phyloP scores from a whole-genome alignment of 2,329 filamentous ascomycete genomes.

The Claviceps cyperi region DNA sequence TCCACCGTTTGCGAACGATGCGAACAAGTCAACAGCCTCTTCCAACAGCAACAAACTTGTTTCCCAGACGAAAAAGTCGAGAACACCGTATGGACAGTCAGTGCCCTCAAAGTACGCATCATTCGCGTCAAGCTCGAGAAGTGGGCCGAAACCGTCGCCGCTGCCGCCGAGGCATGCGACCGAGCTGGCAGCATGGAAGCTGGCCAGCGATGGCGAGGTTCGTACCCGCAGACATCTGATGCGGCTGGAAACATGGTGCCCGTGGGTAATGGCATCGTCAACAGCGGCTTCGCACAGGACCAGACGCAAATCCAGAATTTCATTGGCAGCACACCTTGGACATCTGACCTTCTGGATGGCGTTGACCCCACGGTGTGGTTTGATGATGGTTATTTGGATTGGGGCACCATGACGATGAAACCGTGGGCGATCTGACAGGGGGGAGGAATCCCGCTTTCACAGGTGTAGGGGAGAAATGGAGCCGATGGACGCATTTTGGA shows the following conservation, averaged over 20 bases:
- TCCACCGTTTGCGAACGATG: constrained; percentile 26
- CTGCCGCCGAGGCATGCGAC: constrained; percentile 16
- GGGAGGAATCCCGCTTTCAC: constrained; percentile 8
- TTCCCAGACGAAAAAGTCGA: constrained; percentile 21
- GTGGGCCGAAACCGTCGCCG: constrained; percentile 31
- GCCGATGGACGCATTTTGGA: not conserved
- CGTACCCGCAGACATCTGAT: constrained; percentile 6
- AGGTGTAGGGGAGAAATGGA: not conserved
- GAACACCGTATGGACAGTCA: constrained; percentile 34
- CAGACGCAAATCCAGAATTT: constrained; percentile 13
- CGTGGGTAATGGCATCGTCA: not conserved
- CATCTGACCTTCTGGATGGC: constrained; percentile 17
- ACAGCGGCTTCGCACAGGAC: constrained; percentile 12
- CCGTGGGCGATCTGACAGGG: constrained; percentile 10
- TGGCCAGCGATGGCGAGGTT: constrained; percentile 6
- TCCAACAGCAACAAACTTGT: constrained; percentile 18
- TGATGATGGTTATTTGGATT: constrained; percentile 22
- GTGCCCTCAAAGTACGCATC: constrained; percentile 31
- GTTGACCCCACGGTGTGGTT: constrained; percentile 22
- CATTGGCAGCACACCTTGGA: constrained; percentile 16
- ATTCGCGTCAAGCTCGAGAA: constrained; percentile 30
- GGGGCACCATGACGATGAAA: constrained; percentile 19
- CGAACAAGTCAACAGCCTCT: constrained; percentile 26
- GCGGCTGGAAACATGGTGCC: not conserved
- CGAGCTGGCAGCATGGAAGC: constrained; percentile 5